Evolutionary conservation across 805 yeast genomes (phyloP), one percentile per base, ranked within the genome.

Genomic region (Saturnispora sekii): DNA sequence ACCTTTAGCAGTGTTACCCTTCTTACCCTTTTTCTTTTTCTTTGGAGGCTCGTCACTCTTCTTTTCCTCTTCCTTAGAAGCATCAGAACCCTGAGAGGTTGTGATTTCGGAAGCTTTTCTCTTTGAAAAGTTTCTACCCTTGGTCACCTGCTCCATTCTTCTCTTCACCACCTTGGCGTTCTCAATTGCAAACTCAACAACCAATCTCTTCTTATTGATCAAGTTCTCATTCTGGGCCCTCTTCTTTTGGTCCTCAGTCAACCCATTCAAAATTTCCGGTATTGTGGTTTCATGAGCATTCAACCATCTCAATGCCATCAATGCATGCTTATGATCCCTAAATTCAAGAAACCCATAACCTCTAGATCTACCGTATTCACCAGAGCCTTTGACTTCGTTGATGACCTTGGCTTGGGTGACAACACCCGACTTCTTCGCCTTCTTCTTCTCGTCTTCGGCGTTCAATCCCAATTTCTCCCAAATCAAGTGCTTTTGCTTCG

Each of bases 291-390:
- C 81, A 60, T 90, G 96, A 7, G 95, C 96, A 62, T 93, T 93
- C 62, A 93, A 72, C 96, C 96, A 93, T 70, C 98, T 79, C 46
- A 93, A 74, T 2, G 95, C 97, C 97, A 88, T 89, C 53, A 93
- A 72, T 1, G 98, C 97, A 51, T 81, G 62, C 63, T 83, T 84
- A 63, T 93, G 98, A 63, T 89, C 95, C 64, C 88, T 79, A 63
- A 73, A 88, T 65, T 93, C 97, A 38, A 93, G 65, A 72, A 93
- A 90, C 51, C 98, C 98, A 58, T 90, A 93, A 49, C 98, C 98
- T 70, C 97, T 81, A 58, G 93, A 81, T 64, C 98, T 76, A 46
- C 98, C 98, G 28, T 72, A 65, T 21, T 81, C 82, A 16, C 95
- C 94, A 8, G 90, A 70, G 7, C 88, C 95, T 61, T 89, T 90